These are phyloP conservation scores for Phytophthora melonis DNA, from an alignment of 352 stramenopile genomes.

Conservation along the genomic window DNA sequence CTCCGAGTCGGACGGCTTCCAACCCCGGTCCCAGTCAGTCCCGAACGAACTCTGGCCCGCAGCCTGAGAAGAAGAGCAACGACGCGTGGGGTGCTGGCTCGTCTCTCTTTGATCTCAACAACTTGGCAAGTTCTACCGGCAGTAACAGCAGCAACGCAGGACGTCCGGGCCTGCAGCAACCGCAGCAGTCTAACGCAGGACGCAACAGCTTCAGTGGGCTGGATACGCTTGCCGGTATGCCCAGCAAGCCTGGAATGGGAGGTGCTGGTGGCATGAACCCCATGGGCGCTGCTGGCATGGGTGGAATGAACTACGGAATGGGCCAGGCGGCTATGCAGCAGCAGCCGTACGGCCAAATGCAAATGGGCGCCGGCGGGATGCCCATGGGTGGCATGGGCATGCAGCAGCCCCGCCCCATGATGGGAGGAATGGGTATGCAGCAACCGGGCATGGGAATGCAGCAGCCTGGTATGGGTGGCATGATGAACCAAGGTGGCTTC, in stretches of 20 bases:
- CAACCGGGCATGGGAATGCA: conserved; percentile 51
- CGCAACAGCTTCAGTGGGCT: conserved; percentile 85
- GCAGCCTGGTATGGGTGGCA: conserved; percentile 60
- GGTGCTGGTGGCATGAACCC: conserved; percentile 57
- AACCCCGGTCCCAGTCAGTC: conserved; percentile 47
- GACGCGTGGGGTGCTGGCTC: conserved; percentile 86
- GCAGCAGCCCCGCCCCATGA: conserved; percentile 41
- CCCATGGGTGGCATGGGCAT: conserved; percentile 63
- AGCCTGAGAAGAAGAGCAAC: conserved; percentile 63
- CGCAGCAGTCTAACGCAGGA: conserved; percentile 41
- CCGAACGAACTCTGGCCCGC: conserved; percentile 40
- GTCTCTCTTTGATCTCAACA: conserved; percentile 83
- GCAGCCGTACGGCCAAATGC: conserved; percentile 49
- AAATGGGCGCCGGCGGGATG: conserved; percentile 48
- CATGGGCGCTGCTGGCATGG: conserved; percentile 51
- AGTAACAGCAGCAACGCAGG: conserved; percentile 31
- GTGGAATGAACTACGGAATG: conserved; percentile 63
- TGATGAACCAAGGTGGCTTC: conserved; percentile 71
- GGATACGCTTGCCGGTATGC: conserved; percentile 83
- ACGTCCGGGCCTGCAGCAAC: conserved; percentile 43
- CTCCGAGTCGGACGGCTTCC: conserved; percentile 51
- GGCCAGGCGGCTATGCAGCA: conserved; percentile 40
- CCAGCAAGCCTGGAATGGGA: conserved; percentile 70
- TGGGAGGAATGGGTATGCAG: conserved; percentile 55
- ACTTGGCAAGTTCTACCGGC: conserved; percentile 54